phyloP scores from a whole-genome alignment of 371 early-diverging fungal genomes.

The Mortierella sp. region DNA sequence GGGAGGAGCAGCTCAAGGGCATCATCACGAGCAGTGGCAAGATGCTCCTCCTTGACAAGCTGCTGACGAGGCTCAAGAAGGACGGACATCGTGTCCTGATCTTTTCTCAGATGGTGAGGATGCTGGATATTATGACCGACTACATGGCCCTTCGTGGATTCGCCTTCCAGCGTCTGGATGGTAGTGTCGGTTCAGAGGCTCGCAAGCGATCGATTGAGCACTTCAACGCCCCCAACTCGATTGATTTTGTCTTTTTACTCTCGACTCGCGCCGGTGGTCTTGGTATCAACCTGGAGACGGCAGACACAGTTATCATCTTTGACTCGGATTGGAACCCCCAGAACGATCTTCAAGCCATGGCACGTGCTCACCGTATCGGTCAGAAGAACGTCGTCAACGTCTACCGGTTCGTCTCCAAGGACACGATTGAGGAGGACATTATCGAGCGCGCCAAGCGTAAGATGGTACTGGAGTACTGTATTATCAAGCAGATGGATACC shows the following conservation, averaged over 20 bases:
- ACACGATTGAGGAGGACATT: constrained; percentile 99
- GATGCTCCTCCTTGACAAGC: constrained; percentile 95
- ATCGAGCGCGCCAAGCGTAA: constrained; percentile 98
- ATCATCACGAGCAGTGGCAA: constrained; percentile 94
- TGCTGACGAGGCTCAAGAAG: constrained; percentile 86
- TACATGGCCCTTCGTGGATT: constrained; percentile 89
- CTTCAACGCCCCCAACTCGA: constrained; percentile 97
- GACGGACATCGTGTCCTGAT: constrained; percentile 96
- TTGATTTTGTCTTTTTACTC: constrained; percentile 98
- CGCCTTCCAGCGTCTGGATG: constrained; percentile 97
- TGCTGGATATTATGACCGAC: constrained; percentile 96
- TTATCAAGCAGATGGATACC: constrained; percentile 99
- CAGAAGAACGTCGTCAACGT: constrained; percentile 99
- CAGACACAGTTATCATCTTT: constrained; percentile 99
- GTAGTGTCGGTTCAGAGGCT: constrained; percentile 92
- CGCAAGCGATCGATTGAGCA: constrained; percentile 98
- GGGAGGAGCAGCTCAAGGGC: constrained; percentile 83
- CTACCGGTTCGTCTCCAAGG: constrained; percentile 98
- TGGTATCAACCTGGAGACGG: constrained; percentile 98
- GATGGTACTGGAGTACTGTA: constrained; percentile 98
- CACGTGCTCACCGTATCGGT: constrained; percentile 99
- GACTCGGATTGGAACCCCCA: constrained; percentile 99
- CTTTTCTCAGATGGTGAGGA: constrained; percentile 96
- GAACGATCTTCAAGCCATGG: constrained; percentile 99
- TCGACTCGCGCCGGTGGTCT: constrained; percentile 99